phyloP scores from a whole-genome alignment of 2,329 filamentous ascomycete species.

The Verticillium tricorpus region DNA sequence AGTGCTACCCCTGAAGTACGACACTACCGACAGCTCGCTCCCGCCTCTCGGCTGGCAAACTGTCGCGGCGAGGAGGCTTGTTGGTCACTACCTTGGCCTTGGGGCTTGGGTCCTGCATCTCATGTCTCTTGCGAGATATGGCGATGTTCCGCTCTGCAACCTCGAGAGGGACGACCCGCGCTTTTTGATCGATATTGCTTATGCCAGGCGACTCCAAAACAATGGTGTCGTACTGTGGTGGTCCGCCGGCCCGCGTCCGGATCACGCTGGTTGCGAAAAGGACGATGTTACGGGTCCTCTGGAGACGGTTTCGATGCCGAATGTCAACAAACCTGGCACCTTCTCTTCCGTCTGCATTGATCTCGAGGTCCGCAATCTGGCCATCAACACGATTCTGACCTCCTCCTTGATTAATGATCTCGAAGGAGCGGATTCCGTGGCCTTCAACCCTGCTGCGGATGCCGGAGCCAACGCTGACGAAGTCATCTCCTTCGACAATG shows the following conservation, averaged over 20 bases:
- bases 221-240: slow-evolving; percentile 97
- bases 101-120: slow-evolving; percentile 89
- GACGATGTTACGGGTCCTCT: slow-evolving; percentile 82
- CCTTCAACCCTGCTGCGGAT: slow-evolving; percentile 74
- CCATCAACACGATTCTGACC: slow-evolving; percentile 96
- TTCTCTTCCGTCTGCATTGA: slow-evolving; percentile 97
- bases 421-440: slow-evolving; percentile 81
- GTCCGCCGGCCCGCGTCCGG: slow-evolving; percentile 80
- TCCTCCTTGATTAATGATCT: slow-evolving; percentile 96
- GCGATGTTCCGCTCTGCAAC: slow-evolving; percentile 92
- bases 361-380: slow-evolving; percentile 85
- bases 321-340: slow-evolving; percentile 86
- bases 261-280: slow-evolving; percentile 92
- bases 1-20: slow-evolving; percentile 73
- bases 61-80: slow-evolving; percentile 78
- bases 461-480: slow-evolving; percentile 60
- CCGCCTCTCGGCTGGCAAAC: slow-evolving; percentile 92
- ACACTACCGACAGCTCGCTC: slow-evolving; percentile 78
- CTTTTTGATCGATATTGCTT: slow-evolving; percentile 93
- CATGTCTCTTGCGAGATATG: slow-evolving; percentile 82
- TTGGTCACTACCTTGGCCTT: slow-evolving; percentile 88
- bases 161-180: slow-evolving; percentile 90
- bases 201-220: slow-evolving; percentile 81
- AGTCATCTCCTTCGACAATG: slow-evolving; percentile 40
- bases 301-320: slow-evolving; percentile 86